phyloP scores from a whole-genome alignment of 768 basidiomycete species.

The Daedalea quercina region DNA sequence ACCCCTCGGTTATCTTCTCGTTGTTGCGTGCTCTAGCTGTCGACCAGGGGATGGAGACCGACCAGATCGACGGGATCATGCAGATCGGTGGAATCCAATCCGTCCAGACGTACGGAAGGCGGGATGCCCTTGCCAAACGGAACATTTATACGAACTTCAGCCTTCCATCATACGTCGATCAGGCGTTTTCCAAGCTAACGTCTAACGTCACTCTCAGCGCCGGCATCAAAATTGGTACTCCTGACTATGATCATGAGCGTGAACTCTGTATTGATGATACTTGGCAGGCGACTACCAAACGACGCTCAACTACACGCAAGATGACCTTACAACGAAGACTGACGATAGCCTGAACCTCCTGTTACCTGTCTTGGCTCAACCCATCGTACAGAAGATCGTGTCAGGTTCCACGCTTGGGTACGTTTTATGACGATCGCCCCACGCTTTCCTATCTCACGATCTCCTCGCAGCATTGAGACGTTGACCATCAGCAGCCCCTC shows the following conservation, averaged over 20 bases:
- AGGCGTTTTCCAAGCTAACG: slow-evolving; percentile 57
- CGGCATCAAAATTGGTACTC: slow-evolving; percentile 50
- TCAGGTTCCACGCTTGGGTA: slow-evolving; percentile 42
- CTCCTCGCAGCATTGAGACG: no score
- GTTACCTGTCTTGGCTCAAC: slow-evolving; percentile 62
- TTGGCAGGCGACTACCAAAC: slow-evolving; percentile 55
- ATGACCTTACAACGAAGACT: slow-evolving; percentile 47
- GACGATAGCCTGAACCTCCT: slow-evolving; percentile 57
- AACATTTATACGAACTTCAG: slow-evolving; percentile 44
- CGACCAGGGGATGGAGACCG: slow-evolving; percentile 51
- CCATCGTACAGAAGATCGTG: slow-evolving; percentile 71
- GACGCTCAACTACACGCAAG: slow-evolving; percentile 54
- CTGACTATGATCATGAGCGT: not conserved
- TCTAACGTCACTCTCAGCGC: slow-evolving; percentile 54
- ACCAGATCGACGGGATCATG: slow-evolving; percentile 62
- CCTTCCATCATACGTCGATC: slow-evolving; percentile 53
- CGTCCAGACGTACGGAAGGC: slow-evolving; percentile 21
- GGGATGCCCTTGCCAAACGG: not conserved
- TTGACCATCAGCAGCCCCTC: no score
- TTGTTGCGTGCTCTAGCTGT: slow-evolving; percentile 61
- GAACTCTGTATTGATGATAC: not conserved
- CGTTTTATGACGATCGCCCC: no score
- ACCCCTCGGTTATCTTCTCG: slow-evolving; percentile 63
- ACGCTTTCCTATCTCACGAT: no score
- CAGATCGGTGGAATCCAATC: slow-evolving; percentile 61